phyloP scores from a whole-genome alignment of 805 yeast species.

The Jamesozyma gamospora region DNA sequence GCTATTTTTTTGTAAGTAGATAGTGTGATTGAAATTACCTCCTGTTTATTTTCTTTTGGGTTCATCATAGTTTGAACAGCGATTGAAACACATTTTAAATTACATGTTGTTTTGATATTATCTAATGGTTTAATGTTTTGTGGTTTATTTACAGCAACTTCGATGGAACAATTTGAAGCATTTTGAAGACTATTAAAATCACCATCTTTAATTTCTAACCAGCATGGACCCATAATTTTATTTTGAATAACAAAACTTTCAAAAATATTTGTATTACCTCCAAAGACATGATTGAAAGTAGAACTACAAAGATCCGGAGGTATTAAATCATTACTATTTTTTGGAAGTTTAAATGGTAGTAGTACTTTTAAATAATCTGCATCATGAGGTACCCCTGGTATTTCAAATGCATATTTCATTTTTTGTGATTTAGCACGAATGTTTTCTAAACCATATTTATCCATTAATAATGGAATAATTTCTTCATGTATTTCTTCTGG shows the following conservation, averaged over 20 bases:
- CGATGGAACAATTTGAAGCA: slow-evolving; percentile 75
- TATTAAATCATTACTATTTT: slow-evolving; percentile 35
- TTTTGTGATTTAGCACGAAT: slow-evolving; percentile 61
- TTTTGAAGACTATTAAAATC: slow-evolving; percentile 49
- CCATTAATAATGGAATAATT: slow-evolving; percentile 54
- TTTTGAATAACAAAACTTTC: slow-evolving; percentile 79
- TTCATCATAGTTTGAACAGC: slow-evolving; percentile 77
- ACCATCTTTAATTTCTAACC: slow-evolving; percentile 68
- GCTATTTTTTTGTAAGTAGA: slow-evolving; percentile 61
- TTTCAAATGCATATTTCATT: slow-evolving; percentile 83
- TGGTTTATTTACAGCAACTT: slow-evolving; percentile 49
- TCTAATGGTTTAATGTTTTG: slow-evolving; percentile 37
- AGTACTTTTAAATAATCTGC: slow-evolving; percentile 71
- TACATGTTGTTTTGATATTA: slow-evolving; percentile 44
- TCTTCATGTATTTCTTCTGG: slow-evolving; percentile 71
- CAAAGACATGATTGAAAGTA: slow-evolving; percentile 72
- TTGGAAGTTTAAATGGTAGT: slow-evolving; percentile 63
- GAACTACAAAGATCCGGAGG: slow-evolving; percentile 65
- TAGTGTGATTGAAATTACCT: slow-evolving; percentile 71
- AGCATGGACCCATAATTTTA: slow-evolving; percentile 94
- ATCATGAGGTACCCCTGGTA: slow-evolving; percentile 63
- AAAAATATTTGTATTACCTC: slow-evolving; percentile 61
- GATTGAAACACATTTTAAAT: slow-evolving; percentile 61
- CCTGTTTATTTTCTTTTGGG: slow-evolving; percentile 66
- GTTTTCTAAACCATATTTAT: slow-evolving; percentile 48